phyloP scores from a whole-genome alignment of 495 filamentous ascomycete species.

The Friedmanniomyces simplex region DNA sequence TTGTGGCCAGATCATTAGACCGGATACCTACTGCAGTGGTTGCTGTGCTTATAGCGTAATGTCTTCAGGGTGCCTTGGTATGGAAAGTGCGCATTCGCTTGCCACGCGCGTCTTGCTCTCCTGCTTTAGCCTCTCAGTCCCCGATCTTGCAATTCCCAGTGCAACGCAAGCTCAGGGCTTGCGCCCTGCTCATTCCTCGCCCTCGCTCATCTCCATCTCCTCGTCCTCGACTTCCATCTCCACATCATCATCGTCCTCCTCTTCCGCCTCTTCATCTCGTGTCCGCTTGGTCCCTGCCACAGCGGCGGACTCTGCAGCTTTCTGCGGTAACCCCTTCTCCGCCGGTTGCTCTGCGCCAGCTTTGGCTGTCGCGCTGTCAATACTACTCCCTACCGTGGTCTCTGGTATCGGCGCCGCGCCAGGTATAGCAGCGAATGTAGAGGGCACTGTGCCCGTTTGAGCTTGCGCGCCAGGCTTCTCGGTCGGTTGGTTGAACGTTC shows the following conservation, averaged over 20 bases:
- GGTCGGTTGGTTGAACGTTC: constrained; percentile 48
- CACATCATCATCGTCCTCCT: constrained; percentile 31
- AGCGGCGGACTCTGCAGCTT: constrained; percentile 4
- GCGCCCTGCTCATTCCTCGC: constrained; percentile 18
- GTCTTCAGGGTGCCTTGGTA: not conserved
- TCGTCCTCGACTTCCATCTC: constrained; percentile 30
- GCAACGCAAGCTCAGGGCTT: no score
- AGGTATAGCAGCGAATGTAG: constrained; percentile 8
- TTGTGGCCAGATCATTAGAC: no score
- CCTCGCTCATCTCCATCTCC: constrained; percentile 29
- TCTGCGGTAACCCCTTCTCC: constrained; percentile 12
- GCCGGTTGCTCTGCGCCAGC: no score
- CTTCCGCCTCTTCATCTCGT: constrained; percentile 25
- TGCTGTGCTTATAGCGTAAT: not conserved
- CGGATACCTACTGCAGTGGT: no score
- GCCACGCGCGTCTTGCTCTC: no score
- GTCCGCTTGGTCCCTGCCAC: constrained; percentile 23
- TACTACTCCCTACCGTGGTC: not conserved
- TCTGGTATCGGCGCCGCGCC: not conserved
- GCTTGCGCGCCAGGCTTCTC: not conserved
- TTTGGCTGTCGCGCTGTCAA: constrained; percentile 39
- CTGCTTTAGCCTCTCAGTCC: no score
- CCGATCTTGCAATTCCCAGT: no score
- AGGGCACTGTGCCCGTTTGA: not conserved
- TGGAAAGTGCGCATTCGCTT: no score